A percentile compares a stretch with the other conserved stretches of the same genome.
Evolutionary conservation across 2,329 filamentous ascomycete genomes (phyloP).

Genomic region (Seiridium cupressi): DNA sequence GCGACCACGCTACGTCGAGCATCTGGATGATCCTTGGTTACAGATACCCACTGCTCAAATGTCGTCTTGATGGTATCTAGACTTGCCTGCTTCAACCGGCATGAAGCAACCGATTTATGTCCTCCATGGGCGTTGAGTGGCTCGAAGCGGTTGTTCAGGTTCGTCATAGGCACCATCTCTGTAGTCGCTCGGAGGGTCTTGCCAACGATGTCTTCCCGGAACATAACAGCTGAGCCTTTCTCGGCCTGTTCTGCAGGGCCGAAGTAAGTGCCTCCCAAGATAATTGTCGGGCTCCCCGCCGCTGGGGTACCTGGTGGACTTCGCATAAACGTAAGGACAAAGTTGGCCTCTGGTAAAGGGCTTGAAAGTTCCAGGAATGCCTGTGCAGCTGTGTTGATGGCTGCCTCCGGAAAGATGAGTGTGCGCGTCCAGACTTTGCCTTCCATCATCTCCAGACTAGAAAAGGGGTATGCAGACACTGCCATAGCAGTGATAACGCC

Average conservation of each 20-base stretch:
- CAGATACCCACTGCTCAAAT: background rate
- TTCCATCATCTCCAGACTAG: conserved; percentile 6
- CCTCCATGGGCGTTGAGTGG: background rate
- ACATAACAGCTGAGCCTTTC: background rate
- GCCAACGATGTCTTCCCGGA: background rate
- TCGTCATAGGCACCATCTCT: background rate
- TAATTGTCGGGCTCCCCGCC: background rate
- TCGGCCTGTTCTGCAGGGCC: background rate
- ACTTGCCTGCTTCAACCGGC: background rate
- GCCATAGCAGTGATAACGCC: conserved; percentile 8
- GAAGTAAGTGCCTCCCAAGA: background rate
- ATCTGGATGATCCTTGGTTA: background rate
- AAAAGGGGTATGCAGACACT: conserved; percentile 12
- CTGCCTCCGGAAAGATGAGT: background rate
- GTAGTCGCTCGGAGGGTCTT: background rate
- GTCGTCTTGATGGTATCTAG: background rate
- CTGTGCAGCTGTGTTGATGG: background rate
- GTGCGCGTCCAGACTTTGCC: background rate
- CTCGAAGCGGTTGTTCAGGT: background rate
- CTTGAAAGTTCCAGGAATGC: background rate
- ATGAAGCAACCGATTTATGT: background rate
- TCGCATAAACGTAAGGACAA: background rate
- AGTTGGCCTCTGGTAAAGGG: background rate
- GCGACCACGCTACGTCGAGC: background rate
- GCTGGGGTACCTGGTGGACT: background rate